A percentile compares a stretch with the other conserved stretches of the same genome.
Evolutionary conservation across 2,329 filamentous ascomycete genomes (phyloP).

Genomic region (Diaporthe caulivora): DNA sequence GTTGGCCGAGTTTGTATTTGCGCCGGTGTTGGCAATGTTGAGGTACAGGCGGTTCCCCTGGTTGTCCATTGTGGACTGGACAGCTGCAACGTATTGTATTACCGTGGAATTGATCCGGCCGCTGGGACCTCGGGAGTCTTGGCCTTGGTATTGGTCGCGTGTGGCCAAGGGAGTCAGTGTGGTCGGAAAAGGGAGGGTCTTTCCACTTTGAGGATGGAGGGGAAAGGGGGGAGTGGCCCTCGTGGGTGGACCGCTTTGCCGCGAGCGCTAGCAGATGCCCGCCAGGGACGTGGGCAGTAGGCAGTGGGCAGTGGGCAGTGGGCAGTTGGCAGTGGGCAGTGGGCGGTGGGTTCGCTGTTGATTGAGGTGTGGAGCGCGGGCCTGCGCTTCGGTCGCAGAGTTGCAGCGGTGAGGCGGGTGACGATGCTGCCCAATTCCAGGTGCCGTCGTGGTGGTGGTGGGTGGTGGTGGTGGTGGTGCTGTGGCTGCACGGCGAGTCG

Average conservation of each 20-base stretch:
- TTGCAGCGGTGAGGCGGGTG: conserved; percentile 36
- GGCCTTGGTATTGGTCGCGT: conserved; percentile 35
- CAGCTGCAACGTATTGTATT: conserved; percentile 30
- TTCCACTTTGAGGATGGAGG: conserved; percentile 34
- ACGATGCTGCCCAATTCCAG: conserved; percentile 24
- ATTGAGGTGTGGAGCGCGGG: conserved; percentile 33
- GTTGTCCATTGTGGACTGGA: conserved; percentile 60
- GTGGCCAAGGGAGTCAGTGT: conserved; percentile 31
- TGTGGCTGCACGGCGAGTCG: background rate
- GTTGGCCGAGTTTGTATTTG: conserved; percentile 68
- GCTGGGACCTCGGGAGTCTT: conserved; percentile 29
- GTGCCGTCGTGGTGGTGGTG: background rate
- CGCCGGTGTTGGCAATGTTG: conserved; percentile 75
- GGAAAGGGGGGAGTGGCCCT: conserved; percentile 37
- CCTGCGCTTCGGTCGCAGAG: conserved; percentile 28
- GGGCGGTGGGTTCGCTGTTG: conserved; percentile 8
- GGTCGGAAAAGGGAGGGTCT: conserved; percentile 36
- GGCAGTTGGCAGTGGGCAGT: no score
- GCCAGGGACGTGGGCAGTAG: conserved; percentile 31
- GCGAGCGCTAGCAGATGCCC: conserved; percentile 34
- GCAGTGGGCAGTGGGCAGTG: no score
- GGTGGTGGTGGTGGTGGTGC: background rate
- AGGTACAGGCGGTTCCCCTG: conserved; percentile 74
- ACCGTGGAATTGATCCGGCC: conserved; percentile 36
- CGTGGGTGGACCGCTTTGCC: conserved; percentile 30